These are phyloP conservation scores for Primulina eburnea DNA, from an alignment of 257 asterid genomes.

Conservation along the genomic window DNA sequence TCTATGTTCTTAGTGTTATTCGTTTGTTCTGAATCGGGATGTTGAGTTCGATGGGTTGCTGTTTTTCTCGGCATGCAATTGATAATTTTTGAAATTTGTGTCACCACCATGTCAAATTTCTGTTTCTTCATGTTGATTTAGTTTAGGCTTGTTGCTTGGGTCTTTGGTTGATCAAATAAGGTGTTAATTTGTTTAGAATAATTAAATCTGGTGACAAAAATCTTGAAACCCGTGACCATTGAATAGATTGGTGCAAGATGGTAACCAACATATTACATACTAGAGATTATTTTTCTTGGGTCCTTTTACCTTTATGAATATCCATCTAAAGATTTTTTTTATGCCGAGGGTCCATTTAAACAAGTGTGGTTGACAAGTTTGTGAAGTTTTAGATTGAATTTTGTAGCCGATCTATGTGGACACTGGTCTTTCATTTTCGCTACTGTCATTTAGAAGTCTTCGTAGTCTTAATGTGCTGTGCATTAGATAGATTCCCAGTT, in stretches of 20 bases:
- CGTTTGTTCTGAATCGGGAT: neutral
- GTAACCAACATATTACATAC: neutral
- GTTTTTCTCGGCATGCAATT: neutral
- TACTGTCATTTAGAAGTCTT: neutral
- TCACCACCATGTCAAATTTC: neutral
- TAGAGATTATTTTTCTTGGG: neutral
- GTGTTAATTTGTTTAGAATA: neutral
- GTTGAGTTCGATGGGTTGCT: neutral
- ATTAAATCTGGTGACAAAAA: no score
- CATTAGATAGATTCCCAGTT: neutral
- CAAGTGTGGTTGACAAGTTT: neutral
- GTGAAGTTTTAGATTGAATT: no score
- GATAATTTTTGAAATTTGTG: neutral
- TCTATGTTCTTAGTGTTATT: no score
- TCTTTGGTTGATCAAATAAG: no score
- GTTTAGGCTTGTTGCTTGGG: neutral
- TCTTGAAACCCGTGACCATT: neutral
- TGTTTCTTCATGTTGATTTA: no score
- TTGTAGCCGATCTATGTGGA: neutral
- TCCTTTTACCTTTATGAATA: neutral
- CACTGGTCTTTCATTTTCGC: neutral
- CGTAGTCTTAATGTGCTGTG: neutral
- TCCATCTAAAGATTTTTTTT: no score
- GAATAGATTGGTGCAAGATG: neutral
- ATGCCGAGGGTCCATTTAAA: neutral